Evolutionary conservation across 371 early-diverging fungal genomes (phyloP).

Genomic region (Apophysomyces trapeziformis): DNA sequence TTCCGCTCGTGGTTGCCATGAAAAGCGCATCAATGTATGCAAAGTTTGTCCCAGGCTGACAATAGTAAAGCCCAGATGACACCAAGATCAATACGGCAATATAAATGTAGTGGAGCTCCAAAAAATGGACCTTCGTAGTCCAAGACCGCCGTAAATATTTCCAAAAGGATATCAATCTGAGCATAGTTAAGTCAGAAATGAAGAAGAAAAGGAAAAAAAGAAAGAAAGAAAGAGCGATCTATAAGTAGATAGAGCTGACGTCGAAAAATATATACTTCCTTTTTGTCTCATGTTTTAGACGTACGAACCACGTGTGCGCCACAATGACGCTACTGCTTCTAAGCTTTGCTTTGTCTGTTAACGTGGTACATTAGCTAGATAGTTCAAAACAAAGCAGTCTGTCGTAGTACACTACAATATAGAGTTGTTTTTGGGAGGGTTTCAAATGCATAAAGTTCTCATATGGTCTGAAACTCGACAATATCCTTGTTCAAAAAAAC

Average conservation of each 20-base stretch:
- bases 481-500: too few species aligned
- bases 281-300: too few species aligned
- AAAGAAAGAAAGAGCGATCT: not conserved
- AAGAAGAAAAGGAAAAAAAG: not conserved
- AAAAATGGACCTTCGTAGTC: constrained; percentile 41
- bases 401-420: too few species aligned
- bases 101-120: constrained; percentile 50
- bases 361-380: too few species aligned
- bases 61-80: constrained; percentile 39
- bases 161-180: not conserved
- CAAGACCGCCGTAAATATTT: constrained; percentile 26
- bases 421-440: too few species aligned
- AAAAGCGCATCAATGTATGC: constrained; percentile 49
- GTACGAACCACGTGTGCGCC: too few species aligned
- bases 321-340: too few species aligned
- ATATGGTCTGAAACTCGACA: too few species aligned
- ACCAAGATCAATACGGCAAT: constrained; percentile 37
- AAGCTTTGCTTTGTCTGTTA: too few species aligned
- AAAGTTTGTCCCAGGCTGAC: constrained; percentile 39
- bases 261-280: too few species aligned
- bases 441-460: too few species aligned
- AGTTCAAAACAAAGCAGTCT: too few species aligned
- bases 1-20: constrained; percentile 41
- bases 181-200: not conserved
- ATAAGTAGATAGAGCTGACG: not conserved